Percentiles rank a stretch among this genome's conserved stretches.
These are phyloP conservation scores for Geotrichum citri-aurantii DNA, from an alignment of 1,139 yeast genomes.

Conservation along the genomic window DNA sequence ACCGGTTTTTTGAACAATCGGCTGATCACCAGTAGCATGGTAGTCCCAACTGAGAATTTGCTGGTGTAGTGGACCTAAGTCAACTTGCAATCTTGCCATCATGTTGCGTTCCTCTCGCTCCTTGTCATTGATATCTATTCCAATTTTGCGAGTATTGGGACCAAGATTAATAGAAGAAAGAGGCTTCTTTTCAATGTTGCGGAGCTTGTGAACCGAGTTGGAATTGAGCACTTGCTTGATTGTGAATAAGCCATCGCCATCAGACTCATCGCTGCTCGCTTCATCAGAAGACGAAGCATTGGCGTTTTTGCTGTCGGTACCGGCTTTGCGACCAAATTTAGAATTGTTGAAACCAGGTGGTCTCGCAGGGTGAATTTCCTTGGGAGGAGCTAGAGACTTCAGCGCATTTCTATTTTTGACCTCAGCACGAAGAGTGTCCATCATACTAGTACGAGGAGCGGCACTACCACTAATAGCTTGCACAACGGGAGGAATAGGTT, in stretches of 20 bases:
- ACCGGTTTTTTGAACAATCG: constrained; percentile 47
- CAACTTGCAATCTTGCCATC: constrained; percentile 75
- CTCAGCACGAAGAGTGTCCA: constrained; percentile 30
- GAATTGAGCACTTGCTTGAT: constrained; percentile 17
- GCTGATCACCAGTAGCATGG: constrained; percentile 51
- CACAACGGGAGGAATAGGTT: constrained; percentile 11
- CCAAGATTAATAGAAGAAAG: constrained; percentile 8
- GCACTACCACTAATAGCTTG: constrained; percentile 18
- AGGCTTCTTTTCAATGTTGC: constrained; percentile 21
- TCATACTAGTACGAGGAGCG: constrained; percentile 25
- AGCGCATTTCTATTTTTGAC: constrained; percentile 18
- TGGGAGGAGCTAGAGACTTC: constrained; percentile 24
- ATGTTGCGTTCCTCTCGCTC: constrained; percentile 69
- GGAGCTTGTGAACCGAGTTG: constrained; percentile 11
- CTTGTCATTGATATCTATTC: constrained; percentile 28
- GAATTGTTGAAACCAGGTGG: constrained; percentile 71
- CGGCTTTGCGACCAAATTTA: constrained; percentile 22
- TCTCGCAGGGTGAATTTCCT: constrained; percentile 56
- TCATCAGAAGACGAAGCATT: constrained; percentile 21
- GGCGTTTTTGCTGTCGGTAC: neutral
- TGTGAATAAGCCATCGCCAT: constrained; percentile 28
- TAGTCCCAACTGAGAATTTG: constrained; percentile 75
- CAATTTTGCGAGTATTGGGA: constrained; percentile 7
- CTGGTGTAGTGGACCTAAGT: constrained; percentile 66
- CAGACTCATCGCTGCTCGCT: constrained; percentile 29